Conservation (phyloP, 345 rosid species). For the Theobroma cacao region DNA sequence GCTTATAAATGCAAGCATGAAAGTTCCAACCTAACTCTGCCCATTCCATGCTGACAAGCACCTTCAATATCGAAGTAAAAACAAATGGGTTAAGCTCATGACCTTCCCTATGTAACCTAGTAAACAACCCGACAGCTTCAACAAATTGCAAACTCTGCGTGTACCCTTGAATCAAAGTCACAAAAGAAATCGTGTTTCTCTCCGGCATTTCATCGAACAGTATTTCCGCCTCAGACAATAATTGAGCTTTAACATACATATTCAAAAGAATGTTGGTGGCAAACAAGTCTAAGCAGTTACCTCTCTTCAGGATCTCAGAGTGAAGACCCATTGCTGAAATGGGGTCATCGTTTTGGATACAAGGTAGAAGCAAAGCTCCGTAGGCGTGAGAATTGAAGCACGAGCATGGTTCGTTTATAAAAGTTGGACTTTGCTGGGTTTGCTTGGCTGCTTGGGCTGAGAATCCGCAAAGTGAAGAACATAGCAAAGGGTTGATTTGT, state of each 20-base stretch:
- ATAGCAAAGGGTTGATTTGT: slow-evolving; percentile 11
- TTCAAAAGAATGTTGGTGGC: slow-evolving; percentile 60
- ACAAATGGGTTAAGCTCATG: slow-evolving; percentile 77
- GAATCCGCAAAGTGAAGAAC: slow-evolving; percentile 26
- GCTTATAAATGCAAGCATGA: slow-evolving; percentile 71
- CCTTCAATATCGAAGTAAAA: slow-evolving; percentile 65
- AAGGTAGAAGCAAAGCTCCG: slow-evolving; percentile 52
- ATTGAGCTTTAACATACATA: slow-evolving; percentile 40
- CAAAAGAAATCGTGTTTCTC: slow-evolving; percentile 60
- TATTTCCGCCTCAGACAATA: slow-evolving; percentile 36
- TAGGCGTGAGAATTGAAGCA: slow-evolving; percentile 47
- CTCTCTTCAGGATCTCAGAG: slow-evolving; percentile 55
- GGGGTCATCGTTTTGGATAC: slow-evolving; percentile 51
- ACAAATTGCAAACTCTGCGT: slow-evolving; percentile 25
- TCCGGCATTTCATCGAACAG: slow-evolving; percentile 76
- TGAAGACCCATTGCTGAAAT: slow-evolving; percentile 45
- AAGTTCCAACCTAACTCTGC: slow-evolving; percentile 44
- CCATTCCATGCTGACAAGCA: slow-evolving; percentile 47
- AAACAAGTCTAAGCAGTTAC: slow-evolving; percentile 70
- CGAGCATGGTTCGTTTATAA: not conserved
- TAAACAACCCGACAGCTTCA: slow-evolving; percentile 47
- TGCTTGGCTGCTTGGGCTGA: slow-evolving; percentile 27
- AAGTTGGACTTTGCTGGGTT: slow-evolving; percentile 16
- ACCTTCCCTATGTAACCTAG: slow-evolving; percentile 61
- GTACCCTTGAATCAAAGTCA: slow-evolving; percentile 56